A percentile compares a stretch with the other conserved stretches of the same genome.
Conservation (phyloP, 129 eudicot species). For the Arctium lappa region DNA sequence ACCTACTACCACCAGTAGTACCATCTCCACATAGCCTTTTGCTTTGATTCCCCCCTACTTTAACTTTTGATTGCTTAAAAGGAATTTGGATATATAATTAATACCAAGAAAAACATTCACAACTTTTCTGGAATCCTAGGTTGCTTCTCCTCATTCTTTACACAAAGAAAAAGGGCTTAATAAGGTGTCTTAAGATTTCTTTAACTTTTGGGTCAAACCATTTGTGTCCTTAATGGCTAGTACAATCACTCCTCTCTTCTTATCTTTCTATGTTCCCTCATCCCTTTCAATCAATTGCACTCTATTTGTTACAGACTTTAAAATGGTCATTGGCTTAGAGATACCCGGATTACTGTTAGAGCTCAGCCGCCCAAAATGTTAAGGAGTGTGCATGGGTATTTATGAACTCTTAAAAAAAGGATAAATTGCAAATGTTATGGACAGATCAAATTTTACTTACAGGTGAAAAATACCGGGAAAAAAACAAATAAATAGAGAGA, state of each 20-base stretch:
- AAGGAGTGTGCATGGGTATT: background rate
- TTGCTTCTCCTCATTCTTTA: conserved; percentile 34
- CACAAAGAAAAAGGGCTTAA: conserved; percentile 14
- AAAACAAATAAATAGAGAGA: background rate
- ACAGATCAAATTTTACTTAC: background rate
- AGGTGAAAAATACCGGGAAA: background rate
- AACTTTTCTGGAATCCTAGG: conserved; percentile 65
- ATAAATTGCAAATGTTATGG: background rate
- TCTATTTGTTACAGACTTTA: background rate
- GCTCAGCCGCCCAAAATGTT: background rate
- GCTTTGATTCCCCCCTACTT: conserved; percentile 39
- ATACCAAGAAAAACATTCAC: conserved; percentile 20
- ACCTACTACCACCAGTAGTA: background rate
- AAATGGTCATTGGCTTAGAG: background rate
- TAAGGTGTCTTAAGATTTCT: conserved; percentile 29
- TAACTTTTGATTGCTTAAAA: conserved; percentile 35
- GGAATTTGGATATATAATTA: conserved; percentile 3
- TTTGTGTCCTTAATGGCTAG: conserved; percentile 8
- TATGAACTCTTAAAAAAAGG: background rate
- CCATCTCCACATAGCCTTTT: conserved; percentile 28
- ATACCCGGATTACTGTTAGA: background rate
- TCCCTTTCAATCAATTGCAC: background rate
- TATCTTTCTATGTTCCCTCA: background rate
- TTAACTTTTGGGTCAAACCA: conserved; percentile 59
- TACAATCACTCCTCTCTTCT: background rate